These are phyloP conservation scores for Stephanodiscus triporus DNA, from an alignment of 108 stramenopile species.

Conservation along the genomic window DNA sequence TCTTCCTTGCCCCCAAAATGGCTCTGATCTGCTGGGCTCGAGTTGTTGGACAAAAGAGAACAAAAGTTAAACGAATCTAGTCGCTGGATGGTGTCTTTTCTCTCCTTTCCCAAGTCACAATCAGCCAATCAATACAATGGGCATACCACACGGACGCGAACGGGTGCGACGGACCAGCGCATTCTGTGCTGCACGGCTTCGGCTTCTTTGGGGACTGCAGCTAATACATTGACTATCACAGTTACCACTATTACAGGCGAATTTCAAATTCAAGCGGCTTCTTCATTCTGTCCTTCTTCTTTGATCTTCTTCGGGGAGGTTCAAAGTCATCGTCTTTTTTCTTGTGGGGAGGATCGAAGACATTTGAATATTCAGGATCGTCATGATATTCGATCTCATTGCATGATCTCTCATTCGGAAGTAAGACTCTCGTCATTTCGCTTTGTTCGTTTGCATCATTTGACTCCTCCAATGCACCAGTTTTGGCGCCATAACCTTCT, in stretches of 20 bases:
- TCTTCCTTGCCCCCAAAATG: conserved; percentile 56
- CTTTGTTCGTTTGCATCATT: background rate
- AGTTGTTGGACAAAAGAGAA: conserved; percentile 52
- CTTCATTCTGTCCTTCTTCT: background rate
- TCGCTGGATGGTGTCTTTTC: conserved; percentile 74
- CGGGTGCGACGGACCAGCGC: no score
- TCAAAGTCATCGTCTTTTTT: conserved; percentile 31
- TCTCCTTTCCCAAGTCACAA: conserved; percentile 13
- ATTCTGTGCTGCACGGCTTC: no score
- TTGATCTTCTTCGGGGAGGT: conserved; percentile 36
- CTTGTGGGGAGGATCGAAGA: conserved; percentile 39
- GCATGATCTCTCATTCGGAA: conserved; percentile 25
- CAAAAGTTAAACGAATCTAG: conserved; percentile 71
- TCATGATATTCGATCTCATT: conserved; percentile 2
- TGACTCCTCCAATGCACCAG: background rate
- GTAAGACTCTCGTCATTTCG: conserved; percentile 7
- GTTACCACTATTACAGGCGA: no score
- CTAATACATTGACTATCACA: no score
- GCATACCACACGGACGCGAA: no score
- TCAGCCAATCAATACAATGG: no score
- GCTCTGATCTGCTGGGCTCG: conserved; percentile 56
- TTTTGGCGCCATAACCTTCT: conserved; percentile 3
- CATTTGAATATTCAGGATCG: conserved; percentile 18
- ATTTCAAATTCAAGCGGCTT: no score
- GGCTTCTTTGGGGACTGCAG: no score